A percentile compares a stretch with the other conserved stretches of the same genome.
Conservation (phyloP, 1,284 basidiomycete species). For the Tilletia walkeri region DNA sequence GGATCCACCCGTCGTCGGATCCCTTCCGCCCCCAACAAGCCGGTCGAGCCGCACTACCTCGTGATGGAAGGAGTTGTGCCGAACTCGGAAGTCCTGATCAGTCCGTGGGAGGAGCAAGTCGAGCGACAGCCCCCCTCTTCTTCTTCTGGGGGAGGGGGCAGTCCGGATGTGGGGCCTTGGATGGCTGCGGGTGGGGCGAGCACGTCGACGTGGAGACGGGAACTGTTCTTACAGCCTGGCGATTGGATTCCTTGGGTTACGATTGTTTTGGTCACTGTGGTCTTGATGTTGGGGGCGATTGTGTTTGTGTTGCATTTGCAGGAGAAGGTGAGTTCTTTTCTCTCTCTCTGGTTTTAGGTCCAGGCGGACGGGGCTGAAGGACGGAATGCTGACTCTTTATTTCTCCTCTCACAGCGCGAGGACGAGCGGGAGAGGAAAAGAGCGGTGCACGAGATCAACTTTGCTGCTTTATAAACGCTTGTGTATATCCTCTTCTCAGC, state of each 20-base stretch:
- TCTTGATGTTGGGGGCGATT: constrained; percentile 72
- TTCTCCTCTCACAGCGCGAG: constrained; percentile 65
- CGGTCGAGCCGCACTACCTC: constrained; percentile 66
- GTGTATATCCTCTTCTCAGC: too few species aligned
- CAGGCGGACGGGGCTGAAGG: neutral
- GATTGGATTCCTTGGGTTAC: constrained; percentile 98
- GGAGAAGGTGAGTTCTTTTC: constrained; percentile 65
- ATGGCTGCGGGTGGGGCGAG: neutral
- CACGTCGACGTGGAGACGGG: constrained; percentile 71
- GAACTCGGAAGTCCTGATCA: constrained; percentile 93
- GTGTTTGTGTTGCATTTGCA: constrained; percentile 84
- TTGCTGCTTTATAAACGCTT: constrained; percentile 72
- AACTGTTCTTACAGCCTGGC: constrained; percentile 87
- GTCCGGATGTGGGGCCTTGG: constrained; percentile 9
- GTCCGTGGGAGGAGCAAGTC: constrained; percentile 64
- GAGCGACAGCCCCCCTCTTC: constrained; percentile 9
- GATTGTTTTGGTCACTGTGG: constrained; percentile 74
- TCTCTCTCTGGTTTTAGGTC: neutral
- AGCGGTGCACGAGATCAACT: constrained; percentile 90
- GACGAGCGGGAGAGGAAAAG: constrained; percentile 84
- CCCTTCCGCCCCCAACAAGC: neutral
- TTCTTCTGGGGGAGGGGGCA: neutral
- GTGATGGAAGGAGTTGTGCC: constrained; percentile 95
- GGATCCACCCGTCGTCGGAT: constrained; percentile 40
- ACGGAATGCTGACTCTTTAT: constrained; percentile 15